Conservation (phyloP, 73 alveolate genomes). For the Paramecium sexaurelia region DNA sequence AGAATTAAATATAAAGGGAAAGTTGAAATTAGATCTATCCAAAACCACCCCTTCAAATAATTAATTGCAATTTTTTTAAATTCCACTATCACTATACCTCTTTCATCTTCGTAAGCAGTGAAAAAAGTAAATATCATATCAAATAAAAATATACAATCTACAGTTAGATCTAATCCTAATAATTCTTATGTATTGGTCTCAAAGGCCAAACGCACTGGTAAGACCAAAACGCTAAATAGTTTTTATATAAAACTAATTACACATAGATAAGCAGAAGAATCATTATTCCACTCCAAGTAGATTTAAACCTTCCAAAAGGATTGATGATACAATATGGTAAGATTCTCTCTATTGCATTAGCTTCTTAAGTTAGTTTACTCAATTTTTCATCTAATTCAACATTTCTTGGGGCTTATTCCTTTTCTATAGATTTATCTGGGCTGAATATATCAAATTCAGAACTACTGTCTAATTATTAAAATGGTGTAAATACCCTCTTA, state of each 20-base stretch:
- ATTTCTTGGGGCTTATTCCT: not conserved
- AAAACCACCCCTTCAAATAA: conserved; percentile 17
- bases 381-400: conserved; percentile 39
- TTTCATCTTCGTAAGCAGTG: conserved; percentile 46
- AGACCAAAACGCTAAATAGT: not conserved
- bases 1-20: conserved; percentile 3
- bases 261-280: not conserved
- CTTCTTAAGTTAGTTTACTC: conserved; percentile 7
- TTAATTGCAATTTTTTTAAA: conserved; percentile 16
- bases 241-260: not conserved
- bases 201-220: conserved; percentile 37
- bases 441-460: conserved; percentile 35
- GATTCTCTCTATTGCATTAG: not conserved
- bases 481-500: not conserved
- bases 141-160: not conserved
- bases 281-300: conserved; percentile 39
- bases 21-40: not conserved
- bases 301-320: conserved; percentile 17
- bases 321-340: conserved; percentile 18
- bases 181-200: not conserved
- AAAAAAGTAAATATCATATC: conserved; percentile 26
- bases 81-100: conserved; percentile 37
- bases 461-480: not conserved
- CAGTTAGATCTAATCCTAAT: not conserved
- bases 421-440: not conserved